These are phyloP conservation scores for Inga laurina DNA, from an alignment of 306 rosid genomes.

Conservation along the genomic window DNA sequence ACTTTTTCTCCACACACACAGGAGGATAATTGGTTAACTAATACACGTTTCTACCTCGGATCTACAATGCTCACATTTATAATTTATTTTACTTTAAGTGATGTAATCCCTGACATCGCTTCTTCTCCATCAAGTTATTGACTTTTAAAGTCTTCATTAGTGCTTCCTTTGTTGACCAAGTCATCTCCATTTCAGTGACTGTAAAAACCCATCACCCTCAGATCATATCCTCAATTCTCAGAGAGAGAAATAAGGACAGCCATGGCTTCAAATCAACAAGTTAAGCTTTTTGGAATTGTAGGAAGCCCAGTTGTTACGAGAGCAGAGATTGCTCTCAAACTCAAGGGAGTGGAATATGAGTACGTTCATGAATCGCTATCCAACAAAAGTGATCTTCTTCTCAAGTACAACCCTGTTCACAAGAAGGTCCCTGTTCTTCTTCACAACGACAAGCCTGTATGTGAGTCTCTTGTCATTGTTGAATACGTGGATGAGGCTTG, in stretches of 20 bases:
- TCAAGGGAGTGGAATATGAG: constrained; percentile 48
- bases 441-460: constrained; percentile 45
- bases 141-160: neutral
- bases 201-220: neutral
- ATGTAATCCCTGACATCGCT: neutral
- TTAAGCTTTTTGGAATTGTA: constrained; percentile 34
- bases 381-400: constrained; percentile 39
- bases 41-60: too few relatives aligned
- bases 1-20: too few relatives aligned
- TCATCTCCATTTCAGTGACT: neutral
- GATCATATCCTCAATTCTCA: neutral
- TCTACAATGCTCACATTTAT: neutral
- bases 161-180: neutral
- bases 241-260: neutral
- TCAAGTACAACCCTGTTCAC: constrained; percentile 54
- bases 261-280: constrained; percentile 27
- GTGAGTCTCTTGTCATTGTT: constrained; percentile 47
- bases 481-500: constrained; percentile 51
- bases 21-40: too few relatives aligned
- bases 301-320: constrained; percentile 39
- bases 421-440: constrained; percentile 44
- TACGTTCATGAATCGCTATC: constrained; percentile 33
- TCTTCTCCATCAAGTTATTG: neutral
- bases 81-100: neutral
- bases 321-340: constrained; percentile 47